A percentile compares a stretch with the other conserved stretches of the same genome.
Evolutionary conservation across 2,329 filamentous ascomycete genomes (phyloP).

Genomic region (Aspergillus sojae): DNA sequence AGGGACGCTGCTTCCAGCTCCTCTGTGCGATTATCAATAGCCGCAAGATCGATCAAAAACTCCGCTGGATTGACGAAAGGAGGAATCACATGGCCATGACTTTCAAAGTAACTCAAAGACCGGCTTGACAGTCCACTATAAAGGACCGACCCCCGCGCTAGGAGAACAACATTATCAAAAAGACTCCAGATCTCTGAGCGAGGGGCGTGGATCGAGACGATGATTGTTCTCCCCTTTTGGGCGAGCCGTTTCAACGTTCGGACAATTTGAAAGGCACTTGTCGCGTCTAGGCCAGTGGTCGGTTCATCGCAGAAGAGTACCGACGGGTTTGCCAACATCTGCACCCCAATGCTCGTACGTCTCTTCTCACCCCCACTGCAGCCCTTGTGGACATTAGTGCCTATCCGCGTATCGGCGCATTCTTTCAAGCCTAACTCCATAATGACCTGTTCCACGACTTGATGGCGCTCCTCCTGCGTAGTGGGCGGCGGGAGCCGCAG

Average conservation of each 20-base stretch:
- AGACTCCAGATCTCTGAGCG: constrained; percentile 78
- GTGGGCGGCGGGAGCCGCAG: constrained; percentile 68
- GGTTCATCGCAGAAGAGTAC: constrained; percentile 79
- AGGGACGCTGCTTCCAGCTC: constrained; percentile 65
- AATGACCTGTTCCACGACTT: constrained; percentile 75
- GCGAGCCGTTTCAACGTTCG: constrained; percentile 70
- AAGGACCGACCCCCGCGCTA: constrained; percentile 68
- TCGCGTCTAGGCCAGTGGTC: constrained; percentile 73
- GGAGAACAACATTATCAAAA: constrained; percentile 71
- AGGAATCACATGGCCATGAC: constrained; percentile 63
- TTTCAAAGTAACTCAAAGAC: constrained; percentile 66
- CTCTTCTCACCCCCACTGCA: constrained; percentile 81
- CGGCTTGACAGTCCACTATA: constrained; percentile 64
- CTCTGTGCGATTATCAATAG: constrained; percentile 70
- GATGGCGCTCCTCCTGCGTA: constrained; percentile 59
- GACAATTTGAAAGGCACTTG: constrained; percentile 73
- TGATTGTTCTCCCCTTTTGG: constrained; percentile 68
- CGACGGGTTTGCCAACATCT: constrained; percentile 76
- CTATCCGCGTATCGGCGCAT: constrained; percentile 74
- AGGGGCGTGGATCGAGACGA: constrained; percentile 77
- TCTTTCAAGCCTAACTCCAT: constrained; percentile 75
- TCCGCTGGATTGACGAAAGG: constrained; percentile 78
- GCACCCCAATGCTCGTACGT: constrained; percentile 74
- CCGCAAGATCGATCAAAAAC: constrained; percentile 73
- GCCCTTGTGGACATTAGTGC: constrained; percentile 70